Conservation (phyloP, 1,139 yeast species). For the Pichia sp. region DNA sequence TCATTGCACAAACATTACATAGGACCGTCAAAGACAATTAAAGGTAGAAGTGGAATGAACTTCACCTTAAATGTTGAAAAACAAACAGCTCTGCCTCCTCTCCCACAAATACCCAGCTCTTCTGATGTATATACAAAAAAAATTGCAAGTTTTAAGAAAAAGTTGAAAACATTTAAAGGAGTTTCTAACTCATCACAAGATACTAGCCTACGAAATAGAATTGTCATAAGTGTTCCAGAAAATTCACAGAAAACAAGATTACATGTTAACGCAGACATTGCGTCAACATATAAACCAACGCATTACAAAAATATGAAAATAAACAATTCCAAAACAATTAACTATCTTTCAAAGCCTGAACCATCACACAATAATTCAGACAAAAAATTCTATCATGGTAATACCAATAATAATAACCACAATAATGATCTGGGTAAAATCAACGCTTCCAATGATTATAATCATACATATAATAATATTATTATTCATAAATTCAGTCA, state of each 20-base stretch:
- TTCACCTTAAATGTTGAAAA: neutral
- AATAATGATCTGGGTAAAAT: neutral
- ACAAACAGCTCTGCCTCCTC: constrained; percentile 10
- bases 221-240: neutral
- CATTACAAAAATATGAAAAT: neutral
- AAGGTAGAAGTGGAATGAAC: neutral
- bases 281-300: neutral
- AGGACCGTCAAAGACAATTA: neutral
- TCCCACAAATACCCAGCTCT: constrained; percentile 11
- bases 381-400: neutral
- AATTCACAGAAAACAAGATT: neutral
- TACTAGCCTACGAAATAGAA: neutral
- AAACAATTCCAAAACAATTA: neutral
- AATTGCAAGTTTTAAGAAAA: constrained; percentile 14
- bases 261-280: too few relatives aligned
- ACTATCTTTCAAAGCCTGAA: neutral
- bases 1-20: constrained; percentile 5
- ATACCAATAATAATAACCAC: neutral
- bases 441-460: neutral
- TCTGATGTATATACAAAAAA: constrained; percentile 5
- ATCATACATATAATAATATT: neutral
- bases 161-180: constrained; percentile 9
- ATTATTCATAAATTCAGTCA: neutral
- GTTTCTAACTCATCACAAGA: neutral
- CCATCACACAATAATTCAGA: neutral